phyloP scores from a whole-genome alignment of 1,284 basidiomycete species.

The Lentinula novae-zelandiae region DNA sequence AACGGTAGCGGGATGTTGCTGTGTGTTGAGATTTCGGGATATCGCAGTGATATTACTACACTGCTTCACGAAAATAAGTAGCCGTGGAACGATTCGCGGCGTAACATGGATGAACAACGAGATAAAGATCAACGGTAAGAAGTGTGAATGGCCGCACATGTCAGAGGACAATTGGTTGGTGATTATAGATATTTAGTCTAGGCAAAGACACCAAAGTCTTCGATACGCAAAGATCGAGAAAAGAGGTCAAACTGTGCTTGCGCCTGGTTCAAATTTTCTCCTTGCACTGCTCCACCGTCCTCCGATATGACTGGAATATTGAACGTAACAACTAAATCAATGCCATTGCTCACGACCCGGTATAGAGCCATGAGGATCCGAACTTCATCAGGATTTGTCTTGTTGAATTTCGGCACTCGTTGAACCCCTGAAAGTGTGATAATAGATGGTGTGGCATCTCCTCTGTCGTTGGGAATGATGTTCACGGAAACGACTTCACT shows the following conservation, averaged over 20 bases:
- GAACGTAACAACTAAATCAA: conserved; percentile 80
- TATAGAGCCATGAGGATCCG: conserved; percentile 78
- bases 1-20: background rate
- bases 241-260: conserved; percentile 55
- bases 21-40: too few species aligned
- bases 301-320: conserved; percentile 63
- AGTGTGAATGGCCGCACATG: background rate
- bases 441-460: conserved; percentile 53
- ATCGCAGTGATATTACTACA: too few species aligned
- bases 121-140: background rate
- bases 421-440: conserved; percentile 70
- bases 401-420: conserved; percentile 75
- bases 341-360: conserved; percentile 63
- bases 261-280: conserved; percentile 33
- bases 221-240: conserved; percentile 60
- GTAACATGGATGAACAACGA: background rate
- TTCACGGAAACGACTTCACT: conserved; percentile 43
- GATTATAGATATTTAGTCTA: conserved; percentile 28
- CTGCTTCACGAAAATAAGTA: too few species aligned
- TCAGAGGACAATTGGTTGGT: background rate
- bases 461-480: conserved; percentile 37
- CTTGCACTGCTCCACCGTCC: conserved; percentile 40
- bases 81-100: background rate
- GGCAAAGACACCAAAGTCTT: conserved; percentile 74
- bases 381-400: conserved; percentile 57